Conservation (phyloP, 441 rosid genomes). For the Mallotus japonicus region DNA sequence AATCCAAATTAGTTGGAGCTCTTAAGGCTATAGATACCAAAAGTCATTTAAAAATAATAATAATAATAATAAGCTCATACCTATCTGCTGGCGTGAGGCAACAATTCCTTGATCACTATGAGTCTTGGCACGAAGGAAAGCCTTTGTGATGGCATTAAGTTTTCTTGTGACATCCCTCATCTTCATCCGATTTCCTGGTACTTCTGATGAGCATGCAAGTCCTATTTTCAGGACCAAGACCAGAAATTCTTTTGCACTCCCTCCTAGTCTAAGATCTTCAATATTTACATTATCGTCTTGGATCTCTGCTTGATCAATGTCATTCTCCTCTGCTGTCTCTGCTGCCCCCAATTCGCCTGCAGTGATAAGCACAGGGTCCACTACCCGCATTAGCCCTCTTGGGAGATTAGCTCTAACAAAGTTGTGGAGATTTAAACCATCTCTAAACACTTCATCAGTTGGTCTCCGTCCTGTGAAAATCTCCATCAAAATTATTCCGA, state of each 20-base stretch:
- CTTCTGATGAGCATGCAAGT: neutral
- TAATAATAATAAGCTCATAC: too few species aligned
- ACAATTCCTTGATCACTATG: neutral
- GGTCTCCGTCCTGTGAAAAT: slow-evolving; percentile 21
- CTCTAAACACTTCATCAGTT: slow-evolving; percentile 1
- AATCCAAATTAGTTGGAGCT: too few species aligned
- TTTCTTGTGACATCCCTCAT: neutral
- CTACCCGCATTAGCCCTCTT: neutral
- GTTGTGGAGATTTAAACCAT: neutral
- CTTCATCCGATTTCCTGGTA: neutral
- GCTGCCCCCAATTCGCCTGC: neutral
- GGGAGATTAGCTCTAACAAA: neutral
- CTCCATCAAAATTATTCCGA: slow-evolving; percentile 16
- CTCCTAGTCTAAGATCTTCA: neutral
- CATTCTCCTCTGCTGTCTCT: neutral
- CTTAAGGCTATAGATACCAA: too few species aligned
- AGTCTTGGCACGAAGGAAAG: neutral
- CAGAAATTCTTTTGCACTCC: too few species aligned
- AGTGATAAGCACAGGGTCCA: neutral
- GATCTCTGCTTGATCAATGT: neutral
- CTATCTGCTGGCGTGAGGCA: too few species aligned
- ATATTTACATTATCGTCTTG: neutral
- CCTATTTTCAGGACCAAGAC: neutral
- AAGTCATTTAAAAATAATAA: too few species aligned
- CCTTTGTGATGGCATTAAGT: neutral